Evolutionary conservation across 2,329 filamentous ascomycete genomes (phyloP).

Genomic region (Cercospora beticola): DNA sequence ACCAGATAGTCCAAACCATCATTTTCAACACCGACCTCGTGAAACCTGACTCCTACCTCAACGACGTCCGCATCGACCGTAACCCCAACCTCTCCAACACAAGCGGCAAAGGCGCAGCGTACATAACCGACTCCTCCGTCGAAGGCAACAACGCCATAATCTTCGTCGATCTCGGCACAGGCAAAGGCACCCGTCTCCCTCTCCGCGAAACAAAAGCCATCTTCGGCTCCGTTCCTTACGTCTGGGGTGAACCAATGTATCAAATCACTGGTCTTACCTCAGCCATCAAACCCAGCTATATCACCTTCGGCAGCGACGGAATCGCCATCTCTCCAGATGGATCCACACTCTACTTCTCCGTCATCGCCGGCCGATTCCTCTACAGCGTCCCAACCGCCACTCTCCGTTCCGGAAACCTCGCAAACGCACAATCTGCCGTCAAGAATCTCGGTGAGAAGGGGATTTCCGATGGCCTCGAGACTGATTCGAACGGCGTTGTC

Average conservation of each 20-base stretch:
- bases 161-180: conserved; percentile 48
- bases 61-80: conserved; percentile 53
- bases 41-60: conserved; percentile 49
- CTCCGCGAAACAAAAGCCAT: conserved; percentile 39
- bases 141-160: conserved; percentile 51
- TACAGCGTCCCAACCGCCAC: conserved; percentile 46
- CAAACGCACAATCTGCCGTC: conserved; percentile 45
- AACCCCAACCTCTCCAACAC: conserved; percentile 38
- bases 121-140: conserved; percentile 51
- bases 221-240: conserved; percentile 23
- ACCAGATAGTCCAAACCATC: conserved; percentile 49
- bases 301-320: conserved; percentile 48
- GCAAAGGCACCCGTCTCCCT: conserved; percentile 50
- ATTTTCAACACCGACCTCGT: conserved; percentile 48
- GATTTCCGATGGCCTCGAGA: conserved; percentile 52
- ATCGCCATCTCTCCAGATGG: conserved; percentile 50
- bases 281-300: conserved; percentile 37
- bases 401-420: conserved; percentile 40
- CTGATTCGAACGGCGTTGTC: conserved; percentile 48
- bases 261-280: conserved; percentile 23
- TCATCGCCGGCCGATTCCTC: conserved; percentile 44
- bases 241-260: conserved; percentile 51
- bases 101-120: conserved; percentile 45
- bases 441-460: conserved; percentile 48
- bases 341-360: conserved; percentile 46